Evolutionary conservation across 495 filamentous ascomycete species (phyloP), one percentile per base, ranked within the genome.

Genomic region (Penicillium psychrofluorescens): DNA sequence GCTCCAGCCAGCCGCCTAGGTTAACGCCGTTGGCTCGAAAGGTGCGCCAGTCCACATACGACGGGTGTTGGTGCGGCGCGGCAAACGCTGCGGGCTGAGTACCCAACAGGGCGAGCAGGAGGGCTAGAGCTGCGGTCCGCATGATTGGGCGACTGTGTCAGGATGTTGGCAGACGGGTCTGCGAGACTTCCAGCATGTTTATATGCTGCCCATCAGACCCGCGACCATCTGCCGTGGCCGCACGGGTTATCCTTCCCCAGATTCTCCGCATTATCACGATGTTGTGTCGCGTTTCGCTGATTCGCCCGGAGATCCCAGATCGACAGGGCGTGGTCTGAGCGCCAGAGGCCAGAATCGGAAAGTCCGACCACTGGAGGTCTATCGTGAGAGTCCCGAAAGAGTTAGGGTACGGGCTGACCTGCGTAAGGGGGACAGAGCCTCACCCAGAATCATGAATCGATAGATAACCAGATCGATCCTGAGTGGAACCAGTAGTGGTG

Each of bases 1-100:
- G 60, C 7, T 53, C 55, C 0, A 66, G 56, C 62, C 60, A 63
- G 30, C 60, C 62, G 8, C 62, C 60, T 10, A 66, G 50, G 30
- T 66, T 66, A 34, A 55, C 56, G 15, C 59, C 59, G 35, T 59
- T 40, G 30, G 48, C 56, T 8, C 51, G 45, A 43, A 58, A 62
- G 14, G 49, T 61, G 33, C 44, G 44, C 57, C 59, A 63, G 41
- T 63, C 37, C 15, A 53, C 41, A 38, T 61, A 61, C 13, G 36
- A 27, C 36, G 7, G 8, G 36, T 11, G 28, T 28, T 38, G 36
- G 36, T n/a, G n/a, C 36, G 36, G 36, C 11, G 28, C 11, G 13
- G 36, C 13, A 14, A 27, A 38, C 3, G 13, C 10, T 38, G 36
- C 36, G 10, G 28, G 36, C 36, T 28, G 36, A 15, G 28, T 38